Evolutionary conservation across 352 stramenopile species (phyloP).

Genomic region (Pythium scleroteichum): DNA sequence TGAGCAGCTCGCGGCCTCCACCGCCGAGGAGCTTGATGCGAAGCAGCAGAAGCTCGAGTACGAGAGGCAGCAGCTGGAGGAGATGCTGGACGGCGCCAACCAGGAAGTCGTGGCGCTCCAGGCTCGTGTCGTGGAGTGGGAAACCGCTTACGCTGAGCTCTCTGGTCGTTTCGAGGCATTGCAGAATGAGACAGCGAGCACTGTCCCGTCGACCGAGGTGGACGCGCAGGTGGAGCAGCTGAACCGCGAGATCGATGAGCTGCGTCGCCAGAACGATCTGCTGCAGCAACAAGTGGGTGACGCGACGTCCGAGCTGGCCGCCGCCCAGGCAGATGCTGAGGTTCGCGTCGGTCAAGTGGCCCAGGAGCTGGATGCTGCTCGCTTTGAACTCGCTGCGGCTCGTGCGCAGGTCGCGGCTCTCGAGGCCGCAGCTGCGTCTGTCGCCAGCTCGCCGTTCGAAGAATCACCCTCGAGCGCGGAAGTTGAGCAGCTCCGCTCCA

Average conservation of each 20-base stretch:
- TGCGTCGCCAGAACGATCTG: slow-evolving; percentile 11
- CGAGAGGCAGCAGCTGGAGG: slow-evolving; percentile 22
- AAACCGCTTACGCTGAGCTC: slow-evolving; percentile 12
- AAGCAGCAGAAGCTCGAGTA: slow-evolving; percentile 3
- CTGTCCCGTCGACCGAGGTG: slow-evolving; percentile 5
- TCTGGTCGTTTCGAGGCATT: slow-evolving; percentile 14
- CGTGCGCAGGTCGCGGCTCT: slow-evolving; percentile 11
- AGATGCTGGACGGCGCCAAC: slow-evolving; percentile 21
- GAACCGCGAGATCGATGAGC: slow-evolving; percentile 11
- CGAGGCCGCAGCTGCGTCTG: slow-evolving; percentile 6
- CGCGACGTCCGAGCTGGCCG: neutral
- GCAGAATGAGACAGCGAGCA: slow-evolving; percentile 5
- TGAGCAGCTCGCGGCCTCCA: neutral
- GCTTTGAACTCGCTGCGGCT: neutral
- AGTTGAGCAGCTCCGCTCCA: slow-evolving; percentile 12
- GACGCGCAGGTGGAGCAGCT: slow-evolving; percentile 15
- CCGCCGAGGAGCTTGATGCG: slow-evolving; percentile 2
- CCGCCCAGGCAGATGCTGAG: neutral
- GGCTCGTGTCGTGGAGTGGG: slow-evolving; percentile 12
- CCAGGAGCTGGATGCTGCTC: slow-evolving; percentile 6
- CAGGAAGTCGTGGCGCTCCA: slow-evolving; percentile 17
- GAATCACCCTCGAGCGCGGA: slow-evolving; percentile 1
- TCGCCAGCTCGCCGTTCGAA: slow-evolving; percentile 5
- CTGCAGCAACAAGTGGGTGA: slow-evolving; percentile 6
- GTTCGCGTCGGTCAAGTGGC: neutral